Evolutionary conservation across 192 early-diverging fungal species (phyloP).

Genomic region (Podochytrium sp.): DNA sequence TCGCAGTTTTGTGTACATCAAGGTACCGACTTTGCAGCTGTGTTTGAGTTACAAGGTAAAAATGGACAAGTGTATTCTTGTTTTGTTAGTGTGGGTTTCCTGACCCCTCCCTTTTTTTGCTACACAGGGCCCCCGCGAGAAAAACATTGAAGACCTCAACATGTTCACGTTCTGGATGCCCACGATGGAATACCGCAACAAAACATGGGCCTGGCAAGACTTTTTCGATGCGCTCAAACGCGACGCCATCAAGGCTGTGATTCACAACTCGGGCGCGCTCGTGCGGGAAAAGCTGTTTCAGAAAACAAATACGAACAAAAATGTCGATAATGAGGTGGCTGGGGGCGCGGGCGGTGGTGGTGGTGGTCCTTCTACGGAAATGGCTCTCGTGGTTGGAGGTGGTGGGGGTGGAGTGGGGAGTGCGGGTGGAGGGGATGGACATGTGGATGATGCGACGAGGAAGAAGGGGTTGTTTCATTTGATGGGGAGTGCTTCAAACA

Average conservation of each 20-base stretch:
- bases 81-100: too few relatives aligned
- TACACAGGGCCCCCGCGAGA: constrained; percentile 72
- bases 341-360: too few relatives aligned
- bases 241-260: constrained; percentile 53
- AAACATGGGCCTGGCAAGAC: constrained; percentile 82
- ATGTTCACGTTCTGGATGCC: constrained; percentile 76
- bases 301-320: constrained; percentile 27
- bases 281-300: constrained; percentile 57
- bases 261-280: constrained; percentile 56
- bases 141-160: constrained; percentile 76
- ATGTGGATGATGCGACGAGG: too few relatives aligned
- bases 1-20: constrained; percentile 89
- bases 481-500: too few relatives aligned
- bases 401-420: too few relatives aligned
- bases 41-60: constrained; percentile 85
- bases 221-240: constrained; percentile 68
- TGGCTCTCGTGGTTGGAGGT: too few relatives aligned
- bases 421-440: too few relatives aligned
- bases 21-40: constrained; percentile 78
- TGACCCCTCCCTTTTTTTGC: not conserved
- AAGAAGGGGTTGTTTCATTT: too few relatives aligned
- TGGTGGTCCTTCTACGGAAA: too few relatives aligned
- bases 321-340: constrained; percentile 1
- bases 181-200: constrained; percentile 79
- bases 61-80: constrained; percentile 3